Base-by-base conservation (phyloP, 2,329 filamentous ascomycete species). In the Ascochyta clinopodiicola region DNA sequence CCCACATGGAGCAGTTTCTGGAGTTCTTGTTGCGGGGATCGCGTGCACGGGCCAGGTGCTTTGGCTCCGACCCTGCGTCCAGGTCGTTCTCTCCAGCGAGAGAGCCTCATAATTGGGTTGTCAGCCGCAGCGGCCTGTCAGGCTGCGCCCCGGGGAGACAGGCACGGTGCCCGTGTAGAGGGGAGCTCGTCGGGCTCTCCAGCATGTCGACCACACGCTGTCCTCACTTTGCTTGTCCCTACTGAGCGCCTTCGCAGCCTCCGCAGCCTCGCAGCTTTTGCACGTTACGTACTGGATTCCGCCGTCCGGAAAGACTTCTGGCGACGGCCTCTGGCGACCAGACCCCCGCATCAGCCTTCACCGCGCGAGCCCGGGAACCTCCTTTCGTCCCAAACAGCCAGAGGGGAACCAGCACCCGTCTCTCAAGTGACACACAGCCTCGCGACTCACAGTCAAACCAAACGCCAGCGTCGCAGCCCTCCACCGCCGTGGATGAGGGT, bases 51-150 rank as follows among this genome's bases (percentile, higher is more conserved):
- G 25, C 38, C 21, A 39, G 29, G 39, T 24, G 44, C 34, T 36
- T 36, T 36, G n/a, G 34, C 24, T 40, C 21, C 24, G 21, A 40
- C 36, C 52, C 45, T 56, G 52, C 52, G 38, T 50, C 52, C 36
- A 44, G 50, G 43, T 50, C 40, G 15, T 43, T 43, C 39, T 43
- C 39, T 21, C 25, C 5, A 29, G 39, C 22, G 27, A 13, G 29
- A 31, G 52, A 56, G 52, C 52, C 52, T 56, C 52, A 56, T 43
- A 45, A 56, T 56, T 56, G 52, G 52, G 43, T 51, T 56, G 47
- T 56, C 52, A 56, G 52, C 52, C 52, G 52, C 46, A 51, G 52
- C 46, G 52, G 52, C 52, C 29, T 56, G 52, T 56, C 52, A 56
- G 52, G 52, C 52, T 56, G 52, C 52, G 52, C 46, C 46, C 51